phyloP scores from a whole-genome alignment of 75 land plant genomes.

The Pinus albicaulis region DNA sequence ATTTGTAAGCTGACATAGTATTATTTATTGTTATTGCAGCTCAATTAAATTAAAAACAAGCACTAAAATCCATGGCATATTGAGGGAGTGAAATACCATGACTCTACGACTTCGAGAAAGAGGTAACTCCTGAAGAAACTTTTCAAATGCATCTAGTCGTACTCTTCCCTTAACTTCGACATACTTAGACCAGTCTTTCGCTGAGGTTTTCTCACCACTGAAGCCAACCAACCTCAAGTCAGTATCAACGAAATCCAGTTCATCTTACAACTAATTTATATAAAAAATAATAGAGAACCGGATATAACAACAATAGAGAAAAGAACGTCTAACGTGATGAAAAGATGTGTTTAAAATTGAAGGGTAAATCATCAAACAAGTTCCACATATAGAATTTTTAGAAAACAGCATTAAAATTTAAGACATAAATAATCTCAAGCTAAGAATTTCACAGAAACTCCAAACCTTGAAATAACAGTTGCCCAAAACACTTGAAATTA shows the following conservation, averaged over 20 bases:
- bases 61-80: neutral
- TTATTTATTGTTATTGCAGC: neutral
- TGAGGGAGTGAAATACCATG: constrained; percentile 59
- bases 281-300: neutral
- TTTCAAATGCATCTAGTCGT: constrained; percentile 78
- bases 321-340: neutral
- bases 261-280: neutral
- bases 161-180: constrained; percentile 97
- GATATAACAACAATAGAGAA: neutral
- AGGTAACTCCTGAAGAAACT: constrained; percentile 85
- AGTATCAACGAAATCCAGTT: neutral
- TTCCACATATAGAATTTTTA: neutral
- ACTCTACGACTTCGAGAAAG: constrained; percentile 83
- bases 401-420: neutral
- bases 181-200: constrained; percentile 69
- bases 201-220: constrained; percentile 90
- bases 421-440: neutral
- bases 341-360: neutral
- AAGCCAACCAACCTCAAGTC: neutral
- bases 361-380: neutral
- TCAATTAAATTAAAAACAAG: neutral
- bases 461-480: neutral
- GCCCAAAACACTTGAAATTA: neutral
- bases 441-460: neutral
- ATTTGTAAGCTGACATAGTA: neutral